A percentile compares a stretch with the other conserved stretches of the same genome.
phyloP scores from a whole-genome alignment of 2,329 filamentous ascomycete genomes.

The Chalaropsis ovoidea region DNA sequence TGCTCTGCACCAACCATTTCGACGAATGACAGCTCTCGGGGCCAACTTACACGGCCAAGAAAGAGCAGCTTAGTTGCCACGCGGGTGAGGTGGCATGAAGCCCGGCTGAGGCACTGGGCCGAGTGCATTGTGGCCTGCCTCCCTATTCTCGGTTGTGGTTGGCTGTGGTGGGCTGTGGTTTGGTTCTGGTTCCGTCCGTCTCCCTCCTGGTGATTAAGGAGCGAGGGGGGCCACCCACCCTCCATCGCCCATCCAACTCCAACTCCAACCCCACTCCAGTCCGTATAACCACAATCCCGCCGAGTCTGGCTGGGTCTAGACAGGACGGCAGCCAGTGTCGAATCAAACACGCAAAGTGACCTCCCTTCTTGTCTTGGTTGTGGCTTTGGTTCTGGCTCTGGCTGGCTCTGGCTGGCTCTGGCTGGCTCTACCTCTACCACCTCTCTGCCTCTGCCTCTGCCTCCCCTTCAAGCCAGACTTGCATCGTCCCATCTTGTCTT shows the following conservation, averaged over 20 bases:
- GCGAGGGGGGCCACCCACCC: neutral
- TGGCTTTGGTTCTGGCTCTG: neutral
- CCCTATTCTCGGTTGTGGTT: neutral
- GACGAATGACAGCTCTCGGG: neutral
- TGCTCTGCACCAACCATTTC: neutral
- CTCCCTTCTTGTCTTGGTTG: no score
- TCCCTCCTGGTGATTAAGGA: neutral
- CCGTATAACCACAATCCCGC: neutral
- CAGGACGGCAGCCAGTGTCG: neutral
- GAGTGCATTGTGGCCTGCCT: neutral
- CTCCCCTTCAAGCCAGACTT: neutral
- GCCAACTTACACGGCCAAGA: neutral
- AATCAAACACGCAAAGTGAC: no score
- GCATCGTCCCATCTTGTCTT: constrained; percentile 13
- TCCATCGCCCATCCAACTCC: neutral
- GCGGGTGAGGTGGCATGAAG: neutral
- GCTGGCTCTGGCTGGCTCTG: no score
- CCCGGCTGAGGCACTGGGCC: no score
- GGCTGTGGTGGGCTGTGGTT: neutral
- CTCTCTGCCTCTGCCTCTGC: no score
- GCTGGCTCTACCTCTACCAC: no score
- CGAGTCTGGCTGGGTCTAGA: neutral
- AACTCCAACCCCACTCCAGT: neutral
- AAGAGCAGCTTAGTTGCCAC: neutral
- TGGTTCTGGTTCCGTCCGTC: neutral